phyloP scores from a whole-genome alignment of 257 asterid genomes.

The Nicotiana tomentosiformis region DNA sequence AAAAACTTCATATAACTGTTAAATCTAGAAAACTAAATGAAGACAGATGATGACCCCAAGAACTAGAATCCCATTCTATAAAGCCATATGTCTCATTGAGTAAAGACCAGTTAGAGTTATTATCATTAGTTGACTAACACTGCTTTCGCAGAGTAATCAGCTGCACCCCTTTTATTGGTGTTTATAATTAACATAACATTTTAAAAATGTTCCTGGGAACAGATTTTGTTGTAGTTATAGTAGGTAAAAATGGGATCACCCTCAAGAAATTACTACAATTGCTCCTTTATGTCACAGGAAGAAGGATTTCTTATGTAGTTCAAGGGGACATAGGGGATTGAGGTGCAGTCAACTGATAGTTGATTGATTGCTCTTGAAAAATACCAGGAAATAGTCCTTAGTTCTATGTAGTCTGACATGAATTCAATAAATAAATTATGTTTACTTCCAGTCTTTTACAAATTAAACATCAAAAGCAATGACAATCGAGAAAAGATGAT shows the following conservation, averaged over 20 bases:
- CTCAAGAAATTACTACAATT: background rate
- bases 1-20: background rate
- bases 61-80: background rate
- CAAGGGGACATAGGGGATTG: no score
- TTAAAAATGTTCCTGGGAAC: background rate
- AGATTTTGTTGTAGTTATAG: background rate
- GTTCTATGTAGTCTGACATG: background rate
- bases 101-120: background rate
- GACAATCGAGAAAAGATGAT: background rate
- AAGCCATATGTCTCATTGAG: background rate
- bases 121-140: background rate
- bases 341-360: no score
- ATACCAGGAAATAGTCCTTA: background rate
- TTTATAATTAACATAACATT: background rate
- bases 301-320: no score
- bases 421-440: background rate
- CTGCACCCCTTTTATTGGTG: background rate
- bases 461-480: background rate
- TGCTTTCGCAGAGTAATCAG: background rate
- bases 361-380: background rate
- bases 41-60: background rate
- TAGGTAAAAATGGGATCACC: background rate
- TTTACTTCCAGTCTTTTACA: background rate
- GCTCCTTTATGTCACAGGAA: no score
- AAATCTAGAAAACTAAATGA: background rate